Base-by-base conservation (phyloP, 345 rosid species). In the Adansonia digitata region DNA sequence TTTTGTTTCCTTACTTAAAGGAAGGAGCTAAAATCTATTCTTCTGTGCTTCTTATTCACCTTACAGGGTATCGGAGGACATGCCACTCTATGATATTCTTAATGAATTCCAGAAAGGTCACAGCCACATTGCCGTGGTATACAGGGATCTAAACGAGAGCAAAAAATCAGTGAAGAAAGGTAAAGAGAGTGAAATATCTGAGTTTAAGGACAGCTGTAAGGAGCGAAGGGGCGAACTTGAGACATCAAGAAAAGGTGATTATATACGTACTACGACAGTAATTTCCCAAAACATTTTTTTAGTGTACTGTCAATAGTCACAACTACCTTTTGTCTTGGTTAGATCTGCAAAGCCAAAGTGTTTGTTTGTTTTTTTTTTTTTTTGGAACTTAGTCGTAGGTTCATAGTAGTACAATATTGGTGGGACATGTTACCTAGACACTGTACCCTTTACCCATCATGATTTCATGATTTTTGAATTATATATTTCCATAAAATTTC, bases 31-130 rank as follows among this genome's bases (percentile, higher is more conserved):
- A 22, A 5, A 53, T 46, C 48, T 43, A 53, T 63, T 70, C 18
- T 57, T 75, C 18, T 72, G 49, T 71, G 66, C 27, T 59, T 60
- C 75, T 42, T 64, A 57, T 77, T 57, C 60, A 69, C 74, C 63
- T 6, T 77, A 2, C 80, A 94, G 97, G 84, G 95, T 94, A 71
- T 84, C 94, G 17, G 98, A 86, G 75, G 84, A 88, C 76, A 87
- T 92, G 91, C 98, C 97, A 31, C 78, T 94, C 20, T 92, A 94
- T 63, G 97, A 94, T 79, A 92, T 94, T 78, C 89, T 94, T 59
- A 94, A 94, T 70, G 95, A 91, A 83, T 94, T 94, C 62, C 98
- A 94, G 84, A 92, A 94, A 80, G 97, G 98, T 56, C 98, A 94
- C 80, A 94, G 97, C 82, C 98, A 94, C 83, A 85, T 94, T 77